These are phyloP conservation scores for Xerocomellus chrysenteron DNA, from an alignment of 768 basidiomycete genomes.

Conservation along the genomic window DNA sequence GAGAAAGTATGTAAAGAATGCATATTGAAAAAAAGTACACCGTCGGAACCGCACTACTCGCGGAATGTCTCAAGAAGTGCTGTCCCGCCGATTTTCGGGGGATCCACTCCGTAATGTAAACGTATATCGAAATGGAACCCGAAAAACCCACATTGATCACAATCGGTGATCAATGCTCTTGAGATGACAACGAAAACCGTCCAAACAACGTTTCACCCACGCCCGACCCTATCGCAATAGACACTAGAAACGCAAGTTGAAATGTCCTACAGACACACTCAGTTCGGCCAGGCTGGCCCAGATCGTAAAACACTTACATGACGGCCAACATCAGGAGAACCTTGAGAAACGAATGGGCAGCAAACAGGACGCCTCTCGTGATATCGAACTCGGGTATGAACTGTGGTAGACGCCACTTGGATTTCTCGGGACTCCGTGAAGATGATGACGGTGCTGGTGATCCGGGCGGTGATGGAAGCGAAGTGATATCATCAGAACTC, in stretches of 20 bases:
- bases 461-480: background rate
- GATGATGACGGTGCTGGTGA: background rate
- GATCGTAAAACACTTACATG: constrained; percentile 48
- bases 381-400: constrained; percentile 65
- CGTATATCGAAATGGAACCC: background rate
- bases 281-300: background rate
- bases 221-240: constrained; percentile 59
- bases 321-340: constrained; percentile 74
- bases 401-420: constrained; percentile 42
- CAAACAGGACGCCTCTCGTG: constrained; percentile 58
- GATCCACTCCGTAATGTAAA: no score
- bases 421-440: background rate
- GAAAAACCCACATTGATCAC: no score
- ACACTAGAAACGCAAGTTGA: constrained; percentile 57
- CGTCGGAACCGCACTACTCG: no score
- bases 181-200: constrained; percentile 34
- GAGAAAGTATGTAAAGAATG: no score
- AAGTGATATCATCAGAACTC: constrained; percentile 20
- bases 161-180: constrained; percentile 2
- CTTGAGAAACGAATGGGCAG: constrained; percentile 50
- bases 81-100: no score
- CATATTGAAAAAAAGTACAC: no score
- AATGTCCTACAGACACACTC: constrained; percentile 52
- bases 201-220: constrained; percentile 67
- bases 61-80: no score